Evolutionary conservation across 2,329 filamentous ascomycete genomes (phyloP), one percentile per base, ranked within the genome.

Genomic region (Epichloe festucae): DNA sequence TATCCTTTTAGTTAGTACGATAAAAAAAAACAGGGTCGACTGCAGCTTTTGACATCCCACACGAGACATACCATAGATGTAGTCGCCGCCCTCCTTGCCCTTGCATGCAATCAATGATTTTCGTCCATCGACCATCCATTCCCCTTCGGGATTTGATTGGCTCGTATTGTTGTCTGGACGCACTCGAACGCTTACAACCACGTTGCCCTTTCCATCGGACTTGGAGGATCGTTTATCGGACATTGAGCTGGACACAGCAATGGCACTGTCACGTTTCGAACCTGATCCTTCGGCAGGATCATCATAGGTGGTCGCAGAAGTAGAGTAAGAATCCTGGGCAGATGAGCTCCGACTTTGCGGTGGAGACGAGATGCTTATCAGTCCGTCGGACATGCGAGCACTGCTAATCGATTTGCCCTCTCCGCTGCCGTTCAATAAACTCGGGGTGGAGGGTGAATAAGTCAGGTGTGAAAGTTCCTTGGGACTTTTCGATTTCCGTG

Each of bases 131-230:
- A 98, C 85, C 73, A 89, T 79, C 93, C 91, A 98, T 63, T 97
- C 93, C 34, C 83, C 81, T 54, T 93, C 87, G 7, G 79, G 71
- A 53, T 79, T 67, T 52, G 75, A 73, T 44, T 79, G 79, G 51
- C 76, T 79, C n/a, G 75, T 73, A 23, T 75, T 79, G 4, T 80
- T 76, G 69, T 96, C 90, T 34, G 93, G 93, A 35, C 93, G 81
- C 42, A 97, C 90, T 63, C 93, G 81, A 39, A 98, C 90, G 64
- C 93, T 97, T 59, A 98, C 91, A 55, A 97, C 70, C 14, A 98
- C 91, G 63, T 98, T 98, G 49, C 93, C 93, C 67, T 95, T 97
- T 51, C 77, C 80, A 60, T 96, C 89, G 2, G 67, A 60, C 59
- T 81, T 76, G 52, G 81, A 79, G 52, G 67, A 55, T 53, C 70